phyloP scores from a whole-genome alignment of 23 red algal species.

The Agarophyton chilense region DNA sequence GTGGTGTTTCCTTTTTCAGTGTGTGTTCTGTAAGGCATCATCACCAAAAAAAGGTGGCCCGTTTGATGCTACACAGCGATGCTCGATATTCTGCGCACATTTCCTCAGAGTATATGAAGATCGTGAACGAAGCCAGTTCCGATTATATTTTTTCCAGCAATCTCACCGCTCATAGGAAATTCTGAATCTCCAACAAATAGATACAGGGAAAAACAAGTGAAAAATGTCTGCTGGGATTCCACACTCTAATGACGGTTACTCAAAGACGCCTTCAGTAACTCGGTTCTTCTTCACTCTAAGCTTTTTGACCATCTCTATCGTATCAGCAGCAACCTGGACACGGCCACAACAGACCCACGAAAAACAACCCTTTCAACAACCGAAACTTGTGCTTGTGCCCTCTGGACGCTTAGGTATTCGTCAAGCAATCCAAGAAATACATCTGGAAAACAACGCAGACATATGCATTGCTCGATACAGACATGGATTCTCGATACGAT shows the following conservation, averaged over 20 bases:
- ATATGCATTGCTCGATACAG: slow-evolving; percentile 2
- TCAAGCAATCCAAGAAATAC: background rate
- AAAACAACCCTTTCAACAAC: background rate
- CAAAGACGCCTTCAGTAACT: background rate
- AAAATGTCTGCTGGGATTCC: background rate
- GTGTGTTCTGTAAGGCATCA: too few species aligned
- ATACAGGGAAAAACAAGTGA: background rate
- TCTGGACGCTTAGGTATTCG: slow-evolving; percentile 16
- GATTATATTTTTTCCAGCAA: too few species aligned
- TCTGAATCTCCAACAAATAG: too few species aligned
- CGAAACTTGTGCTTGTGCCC: slow-evolving; percentile 11
- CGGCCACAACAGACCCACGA: background rate
- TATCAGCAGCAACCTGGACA: slow-evolving; percentile 19
- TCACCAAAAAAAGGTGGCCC: too few species aligned
- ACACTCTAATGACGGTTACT: background rate
- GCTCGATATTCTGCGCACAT: too few species aligned
- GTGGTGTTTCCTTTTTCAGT: too few species aligned
- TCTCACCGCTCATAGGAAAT: too few species aligned
- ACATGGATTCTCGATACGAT: slow-evolving; percentile 17
- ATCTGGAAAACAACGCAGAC: background rate
- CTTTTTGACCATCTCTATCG: slow-evolving; percentile 8
- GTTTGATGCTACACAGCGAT: too few species aligned
- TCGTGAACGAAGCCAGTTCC: too few species aligned
- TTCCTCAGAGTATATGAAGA: too few species aligned
- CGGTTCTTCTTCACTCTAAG: background rate